These are phyloP conservation scores for Fusarium scirpi DNA, from an alignment of 2,329 filamentous ascomycete genomes.

Conservation along the genomic window DNA sequence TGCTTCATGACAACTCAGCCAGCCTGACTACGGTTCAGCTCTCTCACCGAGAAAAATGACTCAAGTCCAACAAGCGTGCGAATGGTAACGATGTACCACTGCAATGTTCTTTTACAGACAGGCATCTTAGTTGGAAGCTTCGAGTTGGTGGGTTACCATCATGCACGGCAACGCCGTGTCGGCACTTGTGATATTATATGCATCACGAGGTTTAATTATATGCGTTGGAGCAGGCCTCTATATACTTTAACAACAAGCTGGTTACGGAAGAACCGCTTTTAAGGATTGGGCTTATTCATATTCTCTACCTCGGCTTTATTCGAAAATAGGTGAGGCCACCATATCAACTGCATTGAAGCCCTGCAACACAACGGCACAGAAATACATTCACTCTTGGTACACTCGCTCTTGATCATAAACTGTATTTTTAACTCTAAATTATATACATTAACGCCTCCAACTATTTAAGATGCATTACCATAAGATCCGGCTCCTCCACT, in stretches of 20 bases:
- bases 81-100: background rate
- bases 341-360: background rate
- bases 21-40: constrained; percentile 11
- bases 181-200: constrained; percentile 17
- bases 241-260: background rate
- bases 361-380: constrained; percentile 13
- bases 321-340: background rate
- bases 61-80: background rate
- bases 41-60: background rate
- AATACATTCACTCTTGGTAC: background rate
- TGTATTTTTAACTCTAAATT: constrained; percentile 20
- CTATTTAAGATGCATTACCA: constrained; percentile 85
- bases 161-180: constrained; percentile 29
- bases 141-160: constrained; percentile 16
- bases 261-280: background rate
- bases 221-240: constrained; percentile 13
- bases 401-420: background rate
- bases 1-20: constrained; percentile 20
- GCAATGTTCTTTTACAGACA: background rate
- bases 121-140: constrained; percentile 11
- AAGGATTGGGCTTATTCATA: background rate
- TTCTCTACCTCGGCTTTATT: background rate
- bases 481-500: constrained; percentile 86
- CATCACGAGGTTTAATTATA: constrained; percentile 20
- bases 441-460: constrained; percentile 3